Evolutionary conservation across 2,329 filamentous ascomycete genomes (phyloP).

Genomic region (Neonectria hederae): DNA sequence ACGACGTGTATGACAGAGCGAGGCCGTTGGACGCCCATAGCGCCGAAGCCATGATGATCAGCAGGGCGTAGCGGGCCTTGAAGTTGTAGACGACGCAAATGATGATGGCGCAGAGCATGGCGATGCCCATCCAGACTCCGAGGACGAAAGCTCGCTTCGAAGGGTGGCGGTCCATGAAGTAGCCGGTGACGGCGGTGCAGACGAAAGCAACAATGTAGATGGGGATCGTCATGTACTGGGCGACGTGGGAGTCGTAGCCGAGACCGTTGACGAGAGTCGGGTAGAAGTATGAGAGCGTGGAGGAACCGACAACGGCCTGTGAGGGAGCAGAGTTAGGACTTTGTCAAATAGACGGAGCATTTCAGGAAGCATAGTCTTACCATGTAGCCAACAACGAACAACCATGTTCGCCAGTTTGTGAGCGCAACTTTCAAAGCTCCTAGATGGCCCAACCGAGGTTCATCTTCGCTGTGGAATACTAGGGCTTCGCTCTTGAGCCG

Average conservation of each 20-base stretch:
- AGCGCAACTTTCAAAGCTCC: slow-evolving; percentile 24
- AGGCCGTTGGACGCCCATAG: slow-evolving; percentile 64
- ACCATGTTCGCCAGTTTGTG: slow-evolving; percentile 31
- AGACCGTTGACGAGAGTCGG: slow-evolving; percentile 47
- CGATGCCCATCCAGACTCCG: slow-evolving; percentile 20
- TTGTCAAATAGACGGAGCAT: not conserved
- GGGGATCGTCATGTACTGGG: slow-evolving; percentile 51
- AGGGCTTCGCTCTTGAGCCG: slow-evolving; percentile 71
- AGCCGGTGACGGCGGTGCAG: slow-evolving; percentile 56
- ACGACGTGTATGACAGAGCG: slow-evolving; percentile 60
- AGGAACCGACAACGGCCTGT: slow-evolving; percentile 45
- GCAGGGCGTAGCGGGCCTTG: slow-evolving; percentile 61
- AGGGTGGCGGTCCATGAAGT: slow-evolving; percentile 57
- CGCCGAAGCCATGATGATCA: slow-evolving; percentile 65
- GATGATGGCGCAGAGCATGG: slow-evolving; percentile 43
- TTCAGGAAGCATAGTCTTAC: not conserved
- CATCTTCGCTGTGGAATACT: slow-evolving; percentile 68
- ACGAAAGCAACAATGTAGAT: slow-evolving; percentile 65
- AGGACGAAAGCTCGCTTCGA: slow-evolving; percentile 23
- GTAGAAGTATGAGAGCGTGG: slow-evolving; percentile 47
- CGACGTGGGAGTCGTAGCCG: slow-evolving; percentile 43
- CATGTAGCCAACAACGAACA: slow-evolving; percentile 37
- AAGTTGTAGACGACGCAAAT: slow-evolving; percentile 61
- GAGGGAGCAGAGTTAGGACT: slow-evolving; percentile 4
- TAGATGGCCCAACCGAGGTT: slow-evolving; percentile 48